Evolutionary conservation across 2,329 filamentous ascomycete genomes (phyloP), one percentile per base, ranked within the genome.

Genomic region (Diplodia intermedia): DNA sequence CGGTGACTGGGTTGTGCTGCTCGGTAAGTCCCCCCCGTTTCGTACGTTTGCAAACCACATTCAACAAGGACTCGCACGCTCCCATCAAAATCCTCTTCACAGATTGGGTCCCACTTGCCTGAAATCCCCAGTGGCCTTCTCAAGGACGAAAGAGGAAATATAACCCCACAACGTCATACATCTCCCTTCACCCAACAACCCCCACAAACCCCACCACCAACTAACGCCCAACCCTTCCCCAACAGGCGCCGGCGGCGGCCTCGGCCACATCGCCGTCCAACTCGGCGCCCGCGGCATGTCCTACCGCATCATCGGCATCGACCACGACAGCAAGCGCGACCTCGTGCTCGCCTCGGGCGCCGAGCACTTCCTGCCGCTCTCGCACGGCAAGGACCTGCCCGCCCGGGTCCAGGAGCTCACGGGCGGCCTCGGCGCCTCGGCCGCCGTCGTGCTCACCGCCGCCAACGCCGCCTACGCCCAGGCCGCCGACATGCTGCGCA

Each of bases 251-350:
- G 88, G 88, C 54, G 87, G 88, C 69, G 88, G 88, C 3, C 79
- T 90, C n/a, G 88, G 89, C 40, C 87, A 90, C 79, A 77, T 90
- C 11, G 88, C 85, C 1, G 82, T 84, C n/a, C 87, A 90, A 72
- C 84, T 90, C 65, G 86, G 86, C 8, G 79, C 82, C 40, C 77
- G 79, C n/a, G 89, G 84, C 3, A 88, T 90, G 82, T 88, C 86
- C 12, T 81, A 88, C 70, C 83, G 89, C 54, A 86, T 90, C 43
- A 88, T 90, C 68, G 89, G 88, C 31, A 84, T 91, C 74, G 89
- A 91, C 74, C 82, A 87, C 71, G 86, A 84, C 55, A 85, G 82
- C 72, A 91, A 91, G 76, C 85, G 86, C 71, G 93, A 84, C 14
- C 74, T 90, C 2, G 83, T 86, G 11, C 83, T 83, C 57, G 82